Percentiles rank a stretch among this genome's conserved stretches.
phyloP scores from a whole-genome alignment of 176 grass and related monocot species.

The Oryza officinalis region DNA sequence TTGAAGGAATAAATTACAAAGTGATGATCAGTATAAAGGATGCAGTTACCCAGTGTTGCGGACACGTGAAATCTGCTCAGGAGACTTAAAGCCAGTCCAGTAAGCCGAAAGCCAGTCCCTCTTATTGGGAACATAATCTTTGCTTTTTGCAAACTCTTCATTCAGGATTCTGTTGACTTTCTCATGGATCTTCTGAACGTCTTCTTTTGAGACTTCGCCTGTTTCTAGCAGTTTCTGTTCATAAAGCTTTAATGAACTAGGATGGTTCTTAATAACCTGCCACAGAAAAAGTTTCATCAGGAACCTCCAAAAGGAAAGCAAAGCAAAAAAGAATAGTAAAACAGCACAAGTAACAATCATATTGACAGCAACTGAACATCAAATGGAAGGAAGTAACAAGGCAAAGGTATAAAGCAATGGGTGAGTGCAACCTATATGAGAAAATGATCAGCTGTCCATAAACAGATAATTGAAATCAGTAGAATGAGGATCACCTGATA shows the following conservation, averaged over 20 bases:
- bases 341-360: not conserved
- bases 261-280: constrained; percentile 91
- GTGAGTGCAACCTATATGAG: not conserved
- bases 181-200: constrained; percentile 67
- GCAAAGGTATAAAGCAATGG: not conserved
- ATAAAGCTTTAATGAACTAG: constrained; percentile 79
- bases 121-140: constrained; percentile 86
- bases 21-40: not conserved
- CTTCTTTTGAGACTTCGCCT: constrained; percentile 66
- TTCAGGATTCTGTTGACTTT: constrained; percentile 87
- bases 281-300: constrained; percentile 34
- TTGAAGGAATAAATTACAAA: constrained; percentile 29
- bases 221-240: constrained; percentile 75
- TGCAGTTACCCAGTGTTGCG: constrained; percentile 78
- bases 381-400: not conserved
- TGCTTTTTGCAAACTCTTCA: constrained; percentile 85
- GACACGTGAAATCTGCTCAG: constrained; percentile 93
- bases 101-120: constrained; percentile 98
- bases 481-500: constrained; percentile 65
- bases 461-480: constrained; percentile 6
- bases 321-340: constrained; percentile 21
- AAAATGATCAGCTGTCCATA: not conserved
- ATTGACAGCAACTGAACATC: not conserved
- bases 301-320: not conserved
- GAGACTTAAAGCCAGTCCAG: constrained; percentile 93